Evolutionary conservation across 805 yeast species (phyloP), one percentile per base, ranked within the genome.

Genomic region (Cyberlindnera nakhonratchasimensis): DNA sequence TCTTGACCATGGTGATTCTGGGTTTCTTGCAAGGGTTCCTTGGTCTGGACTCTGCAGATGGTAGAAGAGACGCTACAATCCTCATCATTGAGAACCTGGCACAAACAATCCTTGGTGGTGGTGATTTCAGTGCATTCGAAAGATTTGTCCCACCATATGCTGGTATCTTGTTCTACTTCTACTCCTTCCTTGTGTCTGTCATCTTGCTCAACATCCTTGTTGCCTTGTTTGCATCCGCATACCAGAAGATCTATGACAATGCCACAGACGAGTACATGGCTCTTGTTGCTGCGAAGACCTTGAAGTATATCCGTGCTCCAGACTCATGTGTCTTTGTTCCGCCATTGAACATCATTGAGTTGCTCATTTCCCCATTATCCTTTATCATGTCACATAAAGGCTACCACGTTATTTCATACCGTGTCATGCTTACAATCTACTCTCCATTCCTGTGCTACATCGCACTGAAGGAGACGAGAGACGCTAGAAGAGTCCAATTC

Each of bases 1-100:
- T 88, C 50, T 68, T 88, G 42, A 66, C 74, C 8, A 75, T 87
- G 43, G 80, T 88, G 28, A 79, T 83, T 47, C 59, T 83, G 37
- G 96, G 96, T 0, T 88, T 88, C 63, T 65, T 86, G 42, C 96
- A 88, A 59, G 96, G 95, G 0, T 86, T 88, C 61, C 62, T 88
- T 25, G 96, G 96, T 11, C 69, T 88, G 41, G 96, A 88, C 63
- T 82, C 86, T 28, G 84, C 95, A 2, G 96, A 88, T 62, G 96
- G 96, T 50, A 78, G 75, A 48, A 69, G 83, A 44, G 93, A 87
- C 51, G 82, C 86, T 20, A 85, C 95, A 1, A 63, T 68, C 17
- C 69, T 77, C 25, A 80, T 86, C 38, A 62, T 86, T 34, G 65
- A 77, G 9, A 80, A 82, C 14, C 71, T 88, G 65, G 70, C 83